Conservation (phyloP, 306 rosid genomes). For the Notholithocarpus densiflorus region DNA sequence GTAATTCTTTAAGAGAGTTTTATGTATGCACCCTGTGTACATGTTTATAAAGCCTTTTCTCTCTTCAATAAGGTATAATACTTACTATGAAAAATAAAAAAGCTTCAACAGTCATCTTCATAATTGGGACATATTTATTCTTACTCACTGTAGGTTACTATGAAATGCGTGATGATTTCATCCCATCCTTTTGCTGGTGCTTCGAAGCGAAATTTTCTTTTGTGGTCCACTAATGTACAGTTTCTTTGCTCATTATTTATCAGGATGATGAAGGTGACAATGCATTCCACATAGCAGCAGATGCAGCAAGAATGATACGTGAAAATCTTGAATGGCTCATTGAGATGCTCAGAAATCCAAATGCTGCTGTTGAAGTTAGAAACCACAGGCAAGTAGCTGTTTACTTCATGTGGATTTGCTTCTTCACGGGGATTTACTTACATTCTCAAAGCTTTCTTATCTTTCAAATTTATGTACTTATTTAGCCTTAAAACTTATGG, state of each 20-base stretch:
- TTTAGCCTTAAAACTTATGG: slow-evolving; percentile 3
- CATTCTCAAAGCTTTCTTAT: slow-evolving; percentile 6
- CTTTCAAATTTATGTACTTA: not conserved
- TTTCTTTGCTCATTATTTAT: slow-evolving; percentile 18
- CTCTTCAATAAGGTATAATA: too few relatives aligned
- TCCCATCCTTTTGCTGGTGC: slow-evolving; percentile 5
- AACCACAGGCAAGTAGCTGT: slow-evolving; percentile 75
- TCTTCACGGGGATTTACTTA: slow-evolving; percentile 8
- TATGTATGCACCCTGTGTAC: too few relatives aligned
- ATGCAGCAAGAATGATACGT: slow-evolving; percentile 92
- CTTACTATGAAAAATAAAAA: too few relatives aligned
- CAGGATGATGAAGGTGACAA: slow-evolving; percentile 98
- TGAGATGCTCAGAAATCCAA: slow-evolving; percentile 72
- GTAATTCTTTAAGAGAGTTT: too few relatives aligned
- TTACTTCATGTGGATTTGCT: not conserved
- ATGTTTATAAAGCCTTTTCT: too few relatives aligned
- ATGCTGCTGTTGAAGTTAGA: slow-evolving; percentile 88
- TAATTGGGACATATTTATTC: not conserved
- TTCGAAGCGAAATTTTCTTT: not conserved
- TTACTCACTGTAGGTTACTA: not conserved
- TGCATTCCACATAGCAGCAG: slow-evolving; percentile 96
- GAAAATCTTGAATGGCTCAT: slow-evolving; percentile 97
- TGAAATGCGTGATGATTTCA: not conserved
- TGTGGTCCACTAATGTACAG: slow-evolving; percentile 15
- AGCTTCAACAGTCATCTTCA: not conserved